phyloP scores from a whole-genome alignment of 129 eudicot genomes.

The Flaveria brownii region DNA sequence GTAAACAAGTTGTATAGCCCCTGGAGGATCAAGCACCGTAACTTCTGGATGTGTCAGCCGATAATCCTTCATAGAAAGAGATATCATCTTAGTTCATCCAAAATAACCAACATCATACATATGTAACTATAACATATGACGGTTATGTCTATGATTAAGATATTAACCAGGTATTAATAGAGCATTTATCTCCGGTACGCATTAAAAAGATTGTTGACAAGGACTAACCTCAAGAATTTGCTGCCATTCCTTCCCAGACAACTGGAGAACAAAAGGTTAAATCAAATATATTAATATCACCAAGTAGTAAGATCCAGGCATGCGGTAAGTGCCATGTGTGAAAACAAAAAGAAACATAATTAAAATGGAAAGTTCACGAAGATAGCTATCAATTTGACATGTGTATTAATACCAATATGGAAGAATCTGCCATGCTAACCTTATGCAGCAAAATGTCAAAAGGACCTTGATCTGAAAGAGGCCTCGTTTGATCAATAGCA shows the following conservation, averaged over 20 bases:
- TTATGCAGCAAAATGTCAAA: conserved; percentile 87
- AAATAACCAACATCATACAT: not conserved
- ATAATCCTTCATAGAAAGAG: conserved; percentile 60
- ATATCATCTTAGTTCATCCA: not conserved
- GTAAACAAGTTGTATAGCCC: conserved; percentile 82
- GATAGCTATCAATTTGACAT: conserved; percentile 11
- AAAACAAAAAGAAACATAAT: not conserved
- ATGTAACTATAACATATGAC: not conserved
- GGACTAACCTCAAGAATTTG: conserved; percentile 79
- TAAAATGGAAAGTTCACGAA: conserved; percentile 17
- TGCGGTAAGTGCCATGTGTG: not conserved
- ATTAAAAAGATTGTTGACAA: not conserved
- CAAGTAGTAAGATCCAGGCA: not conserved
- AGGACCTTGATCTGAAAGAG: conserved; percentile 98
- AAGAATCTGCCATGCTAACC: conserved; percentile 49
- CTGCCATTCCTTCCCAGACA: conserved; percentile 88
- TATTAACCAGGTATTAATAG: not conserved
- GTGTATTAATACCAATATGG: conserved; percentile 32
- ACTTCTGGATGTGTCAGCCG: conserved; percentile 84
- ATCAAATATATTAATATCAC: conserved; percentile 17
- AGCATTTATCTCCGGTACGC: not conserved
- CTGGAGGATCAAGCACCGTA: conserved; percentile 94
- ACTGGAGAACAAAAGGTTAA: conserved; percentile 42
- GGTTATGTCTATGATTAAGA: not conserved
- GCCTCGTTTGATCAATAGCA: conserved; percentile 77